phyloP scores from a whole-genome alignment of 2,329 filamentous ascomycete genomes.

The Madurella mycetomatis region DNA sequence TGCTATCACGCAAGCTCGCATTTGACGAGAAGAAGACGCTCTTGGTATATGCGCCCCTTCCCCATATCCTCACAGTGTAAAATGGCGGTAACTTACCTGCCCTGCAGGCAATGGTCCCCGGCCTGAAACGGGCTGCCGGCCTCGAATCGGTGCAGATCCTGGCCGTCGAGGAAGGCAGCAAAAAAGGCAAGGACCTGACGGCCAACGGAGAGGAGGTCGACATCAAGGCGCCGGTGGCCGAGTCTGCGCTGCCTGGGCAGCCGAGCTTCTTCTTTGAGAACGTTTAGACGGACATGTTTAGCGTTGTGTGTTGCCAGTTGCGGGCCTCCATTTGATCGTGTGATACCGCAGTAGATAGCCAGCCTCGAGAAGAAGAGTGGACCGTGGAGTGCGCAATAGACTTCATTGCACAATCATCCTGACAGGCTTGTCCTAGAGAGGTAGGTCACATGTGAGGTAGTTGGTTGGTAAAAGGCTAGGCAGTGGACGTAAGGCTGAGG shows the following conservation, averaged over 20 bases:
- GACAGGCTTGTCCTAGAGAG: background rate
- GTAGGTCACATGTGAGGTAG: background rate
- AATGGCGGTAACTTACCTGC: background rate
- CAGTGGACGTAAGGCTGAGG: constrained; percentile 3
- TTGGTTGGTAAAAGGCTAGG: background rate
- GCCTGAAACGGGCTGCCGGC: constrained; percentile 69
- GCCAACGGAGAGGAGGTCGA: constrained; percentile 51
- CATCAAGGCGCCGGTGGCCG: constrained; percentile 56
- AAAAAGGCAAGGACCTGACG: constrained; percentile 55
- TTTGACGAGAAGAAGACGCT: constrained; percentile 82
- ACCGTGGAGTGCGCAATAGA: constrained; percentile 2
- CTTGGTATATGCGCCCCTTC: constrained; percentile 18
- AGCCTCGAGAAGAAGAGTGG: background rate
- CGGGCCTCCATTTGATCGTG: background rate
- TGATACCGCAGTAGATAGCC: background rate
- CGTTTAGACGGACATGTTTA: constrained; percentile 36
- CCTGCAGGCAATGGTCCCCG: constrained; percentile 65
- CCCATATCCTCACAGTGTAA: too few relatives aligned
- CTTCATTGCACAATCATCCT: constrained; percentile 7
- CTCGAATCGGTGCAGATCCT: constrained; percentile 69
- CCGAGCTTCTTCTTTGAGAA: constrained; percentile 87
- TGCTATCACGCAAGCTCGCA: constrained; percentile 77
- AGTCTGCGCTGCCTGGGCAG: constrained; percentile 72
- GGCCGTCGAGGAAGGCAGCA: constrained; percentile 64
- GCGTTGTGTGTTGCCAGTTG: too few relatives aligned